Evolutionary conservation across 139 green algal species (phyloP).

Genomic region (Zygnema circumcarinatum): DNA sequence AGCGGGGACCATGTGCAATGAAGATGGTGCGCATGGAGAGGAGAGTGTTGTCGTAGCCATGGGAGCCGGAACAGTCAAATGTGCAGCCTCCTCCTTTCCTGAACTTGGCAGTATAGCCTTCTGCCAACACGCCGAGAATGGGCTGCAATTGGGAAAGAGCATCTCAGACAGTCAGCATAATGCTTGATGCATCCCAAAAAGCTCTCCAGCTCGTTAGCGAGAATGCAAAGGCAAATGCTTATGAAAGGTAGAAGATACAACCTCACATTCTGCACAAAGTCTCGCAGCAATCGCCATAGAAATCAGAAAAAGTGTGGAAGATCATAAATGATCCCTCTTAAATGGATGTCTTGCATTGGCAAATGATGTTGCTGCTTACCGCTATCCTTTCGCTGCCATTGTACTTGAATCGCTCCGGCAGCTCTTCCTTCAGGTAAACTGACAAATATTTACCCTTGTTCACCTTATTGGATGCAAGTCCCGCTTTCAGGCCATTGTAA

Average conservation of each 20-base stretch:
- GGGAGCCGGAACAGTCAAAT: conserved; percentile 19
- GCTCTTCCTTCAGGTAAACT: conserved; percentile 43
- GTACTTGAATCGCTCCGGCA: conserved; percentile 38
- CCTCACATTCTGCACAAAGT: too few species aligned
- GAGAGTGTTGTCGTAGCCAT: conserved; percentile 57
- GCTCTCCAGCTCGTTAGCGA: not conserved
- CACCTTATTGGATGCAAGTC: not conserved
- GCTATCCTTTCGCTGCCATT: conserved; percentile 21
- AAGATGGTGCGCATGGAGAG: conserved; percentile 55
- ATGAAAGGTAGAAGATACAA: not conserved
- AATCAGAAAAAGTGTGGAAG: too few species aligned
- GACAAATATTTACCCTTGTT: conserved; percentile 10
- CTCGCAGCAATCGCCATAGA: too few species aligned
- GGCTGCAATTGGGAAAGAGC: conserved; percentile 22
- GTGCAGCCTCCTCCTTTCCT: not conserved
- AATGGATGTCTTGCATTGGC: too few species aligned
- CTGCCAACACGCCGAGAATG: conserved; percentile 20
- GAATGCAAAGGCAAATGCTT: not conserved
- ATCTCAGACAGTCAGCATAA: not conserved
- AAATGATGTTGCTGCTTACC: too few species aligned
- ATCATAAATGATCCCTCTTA: too few species aligned
- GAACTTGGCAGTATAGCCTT: conserved; percentile 39
- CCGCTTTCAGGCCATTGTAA: not conserved
- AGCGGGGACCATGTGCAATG: conserved; percentile 25
- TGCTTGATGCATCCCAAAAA: not conserved